Conservation (phyloP, 2,329 filamentous ascomycete genomes). For the Beauveria rudraprayagi region DNA sequence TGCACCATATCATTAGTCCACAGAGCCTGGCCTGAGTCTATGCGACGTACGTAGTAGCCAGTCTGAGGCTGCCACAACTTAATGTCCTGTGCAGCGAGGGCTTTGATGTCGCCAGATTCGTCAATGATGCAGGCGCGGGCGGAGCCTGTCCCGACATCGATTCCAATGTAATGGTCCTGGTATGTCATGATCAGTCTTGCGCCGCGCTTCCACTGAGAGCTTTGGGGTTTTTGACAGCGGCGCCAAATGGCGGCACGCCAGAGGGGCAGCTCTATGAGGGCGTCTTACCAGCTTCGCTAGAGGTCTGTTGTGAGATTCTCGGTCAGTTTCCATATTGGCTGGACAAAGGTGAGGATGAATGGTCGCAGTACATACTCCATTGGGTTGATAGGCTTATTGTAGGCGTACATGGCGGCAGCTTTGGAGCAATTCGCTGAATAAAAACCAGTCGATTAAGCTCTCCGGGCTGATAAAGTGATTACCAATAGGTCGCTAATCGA, state of each 20-base stretch:
- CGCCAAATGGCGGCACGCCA: background rate
- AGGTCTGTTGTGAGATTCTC: background rate
- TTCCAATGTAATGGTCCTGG: slow-evolving; percentile 64
- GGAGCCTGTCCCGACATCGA: slow-evolving; percentile 94
- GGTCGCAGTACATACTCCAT: slow-evolving; percentile 27
- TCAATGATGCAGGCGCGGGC: slow-evolving; percentile 95
- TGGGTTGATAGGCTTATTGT: slow-evolving; percentile 30
- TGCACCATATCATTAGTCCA: slow-evolving; percentile 10
- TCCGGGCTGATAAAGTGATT: too few species aligned
- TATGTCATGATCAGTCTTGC: background rate
- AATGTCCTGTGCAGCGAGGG: slow-evolving; percentile 65
- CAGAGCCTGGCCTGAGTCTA: background rate
- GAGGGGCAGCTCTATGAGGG: slow-evolving; percentile 1
- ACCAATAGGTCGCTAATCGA: background rate
- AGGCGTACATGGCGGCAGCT: slow-evolving; percentile 24
- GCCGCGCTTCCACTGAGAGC: background rate
- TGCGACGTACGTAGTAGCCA: slow-evolving; percentile 58
- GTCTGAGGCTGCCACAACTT: slow-evolving; percentile 71
- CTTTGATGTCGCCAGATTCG: slow-evolving; percentile 77
- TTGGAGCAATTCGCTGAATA: background rate
- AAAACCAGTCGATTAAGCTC: too few species aligned
- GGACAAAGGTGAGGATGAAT: background rate
- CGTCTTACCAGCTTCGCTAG: slow-evolving; percentile 8
- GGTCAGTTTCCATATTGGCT: background rate
- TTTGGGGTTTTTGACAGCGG: background rate